Conservation (phyloP, 2,329 filamentous ascomycete genomes). For the Talaromyces atroroseus region DNA sequence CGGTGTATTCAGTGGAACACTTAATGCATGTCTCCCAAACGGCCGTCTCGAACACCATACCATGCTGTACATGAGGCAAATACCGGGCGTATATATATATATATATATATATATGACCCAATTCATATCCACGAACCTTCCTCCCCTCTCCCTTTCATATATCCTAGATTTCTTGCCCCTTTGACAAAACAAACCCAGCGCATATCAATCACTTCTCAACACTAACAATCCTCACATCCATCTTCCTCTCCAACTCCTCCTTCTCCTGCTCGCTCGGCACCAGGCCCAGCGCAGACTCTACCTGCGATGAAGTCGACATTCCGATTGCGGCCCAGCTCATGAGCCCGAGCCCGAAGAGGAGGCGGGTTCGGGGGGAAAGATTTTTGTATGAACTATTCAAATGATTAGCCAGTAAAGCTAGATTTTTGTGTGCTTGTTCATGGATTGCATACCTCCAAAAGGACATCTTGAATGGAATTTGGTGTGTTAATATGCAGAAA, state of each 20-base stretch:
- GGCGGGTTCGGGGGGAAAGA: slow-evolving; percentile 64
- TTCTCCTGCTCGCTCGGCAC: slow-evolving; percentile 69
- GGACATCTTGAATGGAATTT: slow-evolving; percentile 27
- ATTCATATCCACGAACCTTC: too few species aligned
- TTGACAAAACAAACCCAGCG: too few species aligned
- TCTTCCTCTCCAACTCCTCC: slow-evolving; percentile 52
- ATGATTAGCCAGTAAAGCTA: too few species aligned
- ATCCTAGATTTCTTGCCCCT: too few species aligned
- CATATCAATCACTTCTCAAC: slow-evolving; percentile 21
- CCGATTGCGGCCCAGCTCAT: slow-evolving; percentile 71
- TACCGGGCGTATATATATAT: too few species aligned
- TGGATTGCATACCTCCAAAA: slow-evolving; percentile 33
- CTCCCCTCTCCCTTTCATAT: background rate
- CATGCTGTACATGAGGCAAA: too few species aligned
- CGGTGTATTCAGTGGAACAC: background rate
- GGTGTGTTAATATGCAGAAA: too few species aligned
- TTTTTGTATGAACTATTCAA: slow-evolving; percentile 60
- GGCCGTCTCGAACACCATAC: too few species aligned
- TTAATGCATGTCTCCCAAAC: too few species aligned
- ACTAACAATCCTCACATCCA: slow-evolving; percentile 30
- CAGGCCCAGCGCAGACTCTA: slow-evolving; percentile 68
- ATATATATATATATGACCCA: too few species aligned
- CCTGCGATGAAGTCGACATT: slow-evolving; percentile 65
- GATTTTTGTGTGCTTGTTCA: background rate
- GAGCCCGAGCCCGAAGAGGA: slow-evolving; percentile 66